These are phyloP conservation scores for Curvularia hawaiiensis DNA, from an alignment of 2,329 filamentous ascomycete species.

Conservation along the genomic window DNA sequence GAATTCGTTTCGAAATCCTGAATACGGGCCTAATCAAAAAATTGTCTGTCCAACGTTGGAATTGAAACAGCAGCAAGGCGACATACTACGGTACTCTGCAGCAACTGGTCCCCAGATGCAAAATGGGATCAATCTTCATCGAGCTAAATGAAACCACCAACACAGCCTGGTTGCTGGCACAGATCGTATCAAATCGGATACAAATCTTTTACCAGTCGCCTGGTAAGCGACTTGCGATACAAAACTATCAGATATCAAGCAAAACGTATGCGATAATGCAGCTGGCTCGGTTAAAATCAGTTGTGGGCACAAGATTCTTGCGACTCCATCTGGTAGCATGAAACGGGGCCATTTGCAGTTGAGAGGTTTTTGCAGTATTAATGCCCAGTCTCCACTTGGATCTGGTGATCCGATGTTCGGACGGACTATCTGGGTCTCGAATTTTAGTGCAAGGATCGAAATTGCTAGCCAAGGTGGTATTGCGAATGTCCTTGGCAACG, in stretches of 20 bases:
- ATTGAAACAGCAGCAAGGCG: slow-evolving; percentile 3
- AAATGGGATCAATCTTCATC: neutral
- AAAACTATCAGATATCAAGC: neutral
- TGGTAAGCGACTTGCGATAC: slow-evolving; percentile 7
- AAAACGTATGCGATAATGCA: neutral
- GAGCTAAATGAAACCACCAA: neutral
- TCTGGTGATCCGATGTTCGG: neutral
- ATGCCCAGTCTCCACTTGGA: neutral
- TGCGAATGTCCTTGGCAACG: neutral
- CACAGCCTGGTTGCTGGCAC: neutral
- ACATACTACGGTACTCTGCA: slow-evolving; percentile 4
- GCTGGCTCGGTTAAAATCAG: neutral
- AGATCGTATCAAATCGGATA: slow-evolving; percentile 6
- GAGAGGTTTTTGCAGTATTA: neutral
- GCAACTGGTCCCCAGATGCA: neutral
- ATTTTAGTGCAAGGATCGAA: neutral
- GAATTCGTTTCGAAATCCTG: neutral
- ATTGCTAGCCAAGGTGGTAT: neutral
- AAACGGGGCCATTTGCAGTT: neutral
- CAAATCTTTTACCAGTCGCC: slow-evolving; percentile 5
- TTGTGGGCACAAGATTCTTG: neutral
- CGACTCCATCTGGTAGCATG: neutral
- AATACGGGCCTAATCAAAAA: neutral
- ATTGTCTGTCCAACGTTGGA: neutral
- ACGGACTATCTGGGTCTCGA: neutral